These are phyloP conservation scores for Takakia lepidozioides DNA, from an alignment of 225 moss, liverwort and hornwort species.

Conservation along the genomic window DNA sequence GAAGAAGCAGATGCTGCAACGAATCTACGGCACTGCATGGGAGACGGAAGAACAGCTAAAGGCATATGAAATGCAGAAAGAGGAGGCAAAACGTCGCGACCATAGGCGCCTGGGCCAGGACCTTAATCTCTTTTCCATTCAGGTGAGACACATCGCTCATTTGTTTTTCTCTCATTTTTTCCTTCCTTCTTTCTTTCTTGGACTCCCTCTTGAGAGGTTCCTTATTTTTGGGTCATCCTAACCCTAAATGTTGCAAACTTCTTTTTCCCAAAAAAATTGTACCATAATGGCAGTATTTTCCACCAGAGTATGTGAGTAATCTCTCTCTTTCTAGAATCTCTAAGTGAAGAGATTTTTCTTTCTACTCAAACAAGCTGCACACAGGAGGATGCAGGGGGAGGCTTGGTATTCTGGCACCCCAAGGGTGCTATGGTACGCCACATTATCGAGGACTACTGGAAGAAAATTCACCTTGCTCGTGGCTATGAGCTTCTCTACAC, in stretches of 20 bases:
- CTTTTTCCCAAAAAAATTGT: no score
- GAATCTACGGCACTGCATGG: constrained; percentile 99
- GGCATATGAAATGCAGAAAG: constrained; percentile 82
- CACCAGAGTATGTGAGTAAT: no score
- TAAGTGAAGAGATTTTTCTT: no score
- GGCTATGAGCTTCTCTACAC: constrained; percentile 98
- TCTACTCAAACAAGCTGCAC: neutral
- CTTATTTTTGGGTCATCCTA: no score
- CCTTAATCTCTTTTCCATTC: constrained; percentile 86
- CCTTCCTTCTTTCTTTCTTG: no score
- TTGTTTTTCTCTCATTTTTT: neutral
- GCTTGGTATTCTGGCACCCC: constrained; percentile 97
- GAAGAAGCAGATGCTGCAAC: constrained; percentile 93
- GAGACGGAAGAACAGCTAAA: constrained; percentile 90
- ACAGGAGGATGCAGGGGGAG: constrained; percentile 98
- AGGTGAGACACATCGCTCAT: constrained; percentile 27
- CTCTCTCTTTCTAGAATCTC: no score
- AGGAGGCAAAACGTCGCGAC: constrained; percentile 89
- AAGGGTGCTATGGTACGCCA: constrained; percentile 93
- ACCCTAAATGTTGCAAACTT: no score
- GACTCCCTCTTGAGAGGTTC: no score
- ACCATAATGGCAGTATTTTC: no score
- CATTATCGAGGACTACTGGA: constrained; percentile 91
- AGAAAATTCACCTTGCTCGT: constrained; percentile 73
- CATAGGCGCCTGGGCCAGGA: constrained; percentile 96